Evolutionary conservation across 768 basidiomycete genomes (phyloP).

Genomic region (Lyophyllum semitale): DNA sequence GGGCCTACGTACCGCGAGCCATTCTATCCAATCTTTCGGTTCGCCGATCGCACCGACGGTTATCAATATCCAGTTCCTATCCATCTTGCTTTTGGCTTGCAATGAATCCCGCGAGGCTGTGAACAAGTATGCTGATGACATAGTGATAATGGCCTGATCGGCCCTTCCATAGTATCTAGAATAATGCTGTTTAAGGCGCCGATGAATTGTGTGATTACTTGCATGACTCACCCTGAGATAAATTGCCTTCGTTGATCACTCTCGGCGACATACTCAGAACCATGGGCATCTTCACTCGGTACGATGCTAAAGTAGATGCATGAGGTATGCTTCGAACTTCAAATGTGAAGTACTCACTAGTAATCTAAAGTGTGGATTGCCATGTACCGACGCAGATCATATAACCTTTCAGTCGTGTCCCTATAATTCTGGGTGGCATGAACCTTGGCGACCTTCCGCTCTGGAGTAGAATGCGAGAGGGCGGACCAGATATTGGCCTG

Average conservation of each 20-base stretch:
- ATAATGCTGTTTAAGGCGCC: background rate
- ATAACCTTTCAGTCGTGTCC: slow-evolving; percentile 62
- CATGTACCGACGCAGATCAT: slow-evolving; percentile 68
- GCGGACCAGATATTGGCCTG: slow-evolving; percentile 41
- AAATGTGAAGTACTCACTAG: slow-evolving; percentile 53
- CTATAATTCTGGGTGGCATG: slow-evolving; percentile 52
- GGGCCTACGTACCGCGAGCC: slow-evolving; percentile 53
- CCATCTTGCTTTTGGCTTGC: slow-evolving; percentile 71
- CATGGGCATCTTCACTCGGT: slow-evolving; percentile 81
- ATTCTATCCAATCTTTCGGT: slow-evolving; percentile 79
- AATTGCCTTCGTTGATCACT: slow-evolving; percentile 79
- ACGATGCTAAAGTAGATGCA: slow-evolving; percentile 51
- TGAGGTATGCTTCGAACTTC: slow-evolving; percentile 6
- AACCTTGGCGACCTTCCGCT: slow-evolving; percentile 68
- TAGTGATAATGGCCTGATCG: slow-evolving; percentile 72
- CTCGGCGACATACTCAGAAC: slow-evolving; percentile 77
- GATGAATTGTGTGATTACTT: background rate
- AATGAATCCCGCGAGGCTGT: slow-evolving; percentile 85
- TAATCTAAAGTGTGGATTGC: slow-evolving; percentile 67
- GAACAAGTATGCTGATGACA: slow-evolving; percentile 68
- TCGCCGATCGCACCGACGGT: slow-evolving; percentile 51
- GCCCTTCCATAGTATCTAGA: slow-evolving; percentile 43
- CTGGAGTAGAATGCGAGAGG: slow-evolving; percentile 67
- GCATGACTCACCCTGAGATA: slow-evolving; percentile 66
- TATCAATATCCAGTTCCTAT: slow-evolving; percentile 73